Evolutionary conservation across 805 yeast species (phyloP).

Genomic region (Ogataea polymorpha): DNA sequence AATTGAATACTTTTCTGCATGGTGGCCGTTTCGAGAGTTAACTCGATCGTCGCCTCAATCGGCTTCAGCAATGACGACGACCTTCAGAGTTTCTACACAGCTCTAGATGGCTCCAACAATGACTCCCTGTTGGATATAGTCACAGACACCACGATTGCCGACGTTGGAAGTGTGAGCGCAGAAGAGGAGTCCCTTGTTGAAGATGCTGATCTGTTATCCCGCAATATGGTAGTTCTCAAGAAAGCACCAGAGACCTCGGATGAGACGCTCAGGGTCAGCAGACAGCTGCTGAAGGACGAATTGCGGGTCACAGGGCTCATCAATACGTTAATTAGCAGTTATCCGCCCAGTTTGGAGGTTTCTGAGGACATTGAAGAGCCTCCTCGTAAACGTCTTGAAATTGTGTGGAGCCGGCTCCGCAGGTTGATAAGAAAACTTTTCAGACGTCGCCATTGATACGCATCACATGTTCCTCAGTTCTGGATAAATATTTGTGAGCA

Average conservation of each 20-base stretch:
- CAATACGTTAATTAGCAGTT: constrained; percentile 3
- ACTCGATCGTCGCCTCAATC: not conserved
- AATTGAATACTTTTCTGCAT: not conserved
- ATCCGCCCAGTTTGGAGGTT: constrained; percentile 13
- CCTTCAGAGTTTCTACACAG: constrained; percentile 11
- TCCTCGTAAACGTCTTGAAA: not conserved
- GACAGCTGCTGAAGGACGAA: constrained; percentile 3
- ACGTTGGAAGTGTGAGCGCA: constrained; percentile 3
- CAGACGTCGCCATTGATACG: not conserved
- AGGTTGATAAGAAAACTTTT: not conserved
- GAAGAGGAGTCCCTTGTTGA: constrained; percentile 11
- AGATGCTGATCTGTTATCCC: constrained; percentile 9
- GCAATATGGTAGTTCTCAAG: constrained; percentile 8
- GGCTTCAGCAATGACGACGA: constrained; percentile 2
- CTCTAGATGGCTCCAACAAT: not conserved
- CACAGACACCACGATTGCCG: constrained; percentile 10
- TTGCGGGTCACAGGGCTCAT: constrained; percentile 2
- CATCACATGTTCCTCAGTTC: constrained; percentile 23
- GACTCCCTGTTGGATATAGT: constrained; percentile 5
- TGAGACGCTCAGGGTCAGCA: constrained; percentile 2
- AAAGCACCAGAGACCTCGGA: constrained; percentile 2
- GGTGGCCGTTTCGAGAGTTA: constrained; percentile 1
- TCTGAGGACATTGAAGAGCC: not conserved
- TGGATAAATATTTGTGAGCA: constrained; percentile 39
- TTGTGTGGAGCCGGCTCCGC: not conserved